phyloP scores from a whole-genome alignment of 352 stramenopile genomes.

The Peronosclerospora sorghi region DNA sequence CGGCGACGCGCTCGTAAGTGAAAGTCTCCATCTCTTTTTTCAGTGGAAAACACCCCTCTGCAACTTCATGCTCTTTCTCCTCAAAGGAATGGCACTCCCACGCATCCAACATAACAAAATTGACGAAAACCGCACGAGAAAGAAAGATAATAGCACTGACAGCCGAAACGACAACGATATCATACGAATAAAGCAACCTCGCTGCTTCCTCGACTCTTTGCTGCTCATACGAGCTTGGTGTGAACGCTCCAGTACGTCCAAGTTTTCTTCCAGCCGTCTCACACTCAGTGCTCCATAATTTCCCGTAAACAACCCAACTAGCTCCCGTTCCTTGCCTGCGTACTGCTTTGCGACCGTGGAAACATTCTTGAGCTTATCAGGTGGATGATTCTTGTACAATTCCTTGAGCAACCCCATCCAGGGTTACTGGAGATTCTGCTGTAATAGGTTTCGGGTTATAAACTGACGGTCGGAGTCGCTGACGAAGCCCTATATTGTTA shows the following conservation, averaged over 20 bases:
- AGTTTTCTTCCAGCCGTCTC: constrained; percentile 53
- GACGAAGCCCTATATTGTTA: constrained; percentile 15
- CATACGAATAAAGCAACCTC: constrained; percentile 19
- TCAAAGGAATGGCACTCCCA: constrained; percentile 20
- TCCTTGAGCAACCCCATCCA: constrained; percentile 50
- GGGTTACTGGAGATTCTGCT: constrained; percentile 19
- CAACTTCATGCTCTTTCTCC: constrained; percentile 13
- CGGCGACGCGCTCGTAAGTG: constrained; percentile 14
- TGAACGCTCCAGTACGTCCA: constrained; percentile 27
- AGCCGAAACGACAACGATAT: constrained; percentile 24
- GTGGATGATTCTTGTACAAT: constrained; percentile 68
- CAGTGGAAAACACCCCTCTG: constrained; percentile 15
- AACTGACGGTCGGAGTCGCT: constrained; percentile 11
- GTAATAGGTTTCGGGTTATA: constrained; percentile 3
- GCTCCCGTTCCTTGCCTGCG: constrained; percentile 49
- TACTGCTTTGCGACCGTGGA: constrained; percentile 43
- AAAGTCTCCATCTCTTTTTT: constrained; percentile 26
- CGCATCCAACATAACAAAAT: constrained; percentile 24
- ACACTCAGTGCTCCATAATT: constrained; percentile 73
- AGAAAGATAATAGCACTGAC: constrained; percentile 18
- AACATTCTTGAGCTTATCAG: constrained; percentile 61
- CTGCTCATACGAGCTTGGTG: constrained; percentile 1
- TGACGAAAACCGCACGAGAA: constrained; percentile 20
- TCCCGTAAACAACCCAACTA: constrained; percentile 41
- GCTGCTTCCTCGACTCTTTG: constrained; percentile 11